These are phyloP conservation scores for Amanita thiersii DNA, from an alignment of 768 basidiomycete species.

Conservation along the genomic window DNA sequence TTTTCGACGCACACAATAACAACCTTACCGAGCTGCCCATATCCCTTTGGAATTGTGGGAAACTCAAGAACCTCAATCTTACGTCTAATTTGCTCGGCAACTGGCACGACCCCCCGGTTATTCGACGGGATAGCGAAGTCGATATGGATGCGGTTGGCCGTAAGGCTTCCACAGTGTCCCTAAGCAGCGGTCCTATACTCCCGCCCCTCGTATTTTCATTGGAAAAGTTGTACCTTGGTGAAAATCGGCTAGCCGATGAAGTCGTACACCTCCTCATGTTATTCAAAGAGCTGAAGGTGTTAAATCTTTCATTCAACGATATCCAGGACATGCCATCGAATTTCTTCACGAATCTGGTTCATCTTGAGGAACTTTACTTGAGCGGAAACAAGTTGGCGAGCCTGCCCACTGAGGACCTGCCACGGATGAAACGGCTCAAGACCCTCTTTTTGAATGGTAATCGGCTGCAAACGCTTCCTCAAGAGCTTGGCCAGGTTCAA, in stretches of 20 bases:
- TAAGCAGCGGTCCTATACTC: slow-evolving; percentile 18
- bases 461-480: slow-evolving; percentile 83
- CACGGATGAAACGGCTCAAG: slow-evolving; percentile 54
- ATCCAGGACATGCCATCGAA: slow-evolving; percentile 79
- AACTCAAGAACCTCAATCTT: slow-evolving; percentile 66
- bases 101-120: slow-evolving; percentile 59
- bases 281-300: slow-evolving; percentile 66
- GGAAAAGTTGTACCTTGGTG: slow-evolving; percentile 76
- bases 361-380: slow-evolving; percentile 82
- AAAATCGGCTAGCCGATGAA: slow-evolving; percentile 83
- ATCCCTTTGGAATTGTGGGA: slow-evolving; percentile 78
- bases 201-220: slow-evolving; percentile 67
- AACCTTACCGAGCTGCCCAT: slow-evolving; percentile 69
- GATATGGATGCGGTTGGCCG: not conserved
- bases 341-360: slow-evolving; percentile 64
- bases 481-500: slow-evolving; percentile 79
- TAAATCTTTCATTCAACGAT: slow-evolving; percentile 94
- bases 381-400: slow-evolving; percentile 92
- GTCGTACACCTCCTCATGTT: slow-evolving; percentile 66
- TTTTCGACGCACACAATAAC: slow-evolving; percentile 88
- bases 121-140: slow-evolving; percentile 11
- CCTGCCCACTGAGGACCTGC: slow-evolving; percentile 85
- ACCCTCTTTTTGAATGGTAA: slow-evolving; percentile 92
- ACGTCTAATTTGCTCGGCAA: slow-evolving; percentile 78
- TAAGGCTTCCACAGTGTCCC: slow-evolving; percentile 21